Percentiles rank a stretch among this genome's conserved stretches.
phyloP scores from a whole-genome alignment of 2,329 filamentous ascomycete species.

The Thelonectria olida region DNA sequence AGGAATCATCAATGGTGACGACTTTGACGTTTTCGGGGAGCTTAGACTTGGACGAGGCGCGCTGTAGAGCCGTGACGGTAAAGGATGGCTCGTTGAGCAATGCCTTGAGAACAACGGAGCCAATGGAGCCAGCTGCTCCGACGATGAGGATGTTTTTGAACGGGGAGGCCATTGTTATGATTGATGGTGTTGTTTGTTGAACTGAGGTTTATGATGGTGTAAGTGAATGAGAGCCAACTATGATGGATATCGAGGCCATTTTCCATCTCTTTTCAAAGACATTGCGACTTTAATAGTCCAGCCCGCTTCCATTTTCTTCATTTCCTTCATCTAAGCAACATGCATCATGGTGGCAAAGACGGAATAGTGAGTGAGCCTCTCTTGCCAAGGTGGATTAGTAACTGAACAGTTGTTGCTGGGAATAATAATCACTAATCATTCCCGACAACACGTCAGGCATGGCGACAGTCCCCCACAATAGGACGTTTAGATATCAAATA shows the following conservation, averaged over 20 bases:
- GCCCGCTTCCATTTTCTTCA: no score
- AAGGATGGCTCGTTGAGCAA: conserved; percentile 40
- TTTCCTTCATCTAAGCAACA: not conserved
- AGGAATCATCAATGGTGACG: conserved; percentile 40
- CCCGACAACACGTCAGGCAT: no score
- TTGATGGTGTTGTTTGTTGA: not conserved
- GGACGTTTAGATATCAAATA: no score
- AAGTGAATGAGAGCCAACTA: not conserved
- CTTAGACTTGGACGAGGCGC: conserved; percentile 37
- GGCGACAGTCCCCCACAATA: no score
- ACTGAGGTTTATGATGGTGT: not conserved
- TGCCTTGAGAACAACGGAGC: conserved; percentile 36
- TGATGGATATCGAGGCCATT: not conserved
- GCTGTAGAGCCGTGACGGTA: conserved; percentile 40
- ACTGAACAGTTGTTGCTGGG: no score
- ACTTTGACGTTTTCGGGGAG: conserved; percentile 28
- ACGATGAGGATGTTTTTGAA: not conserved
- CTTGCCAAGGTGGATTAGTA: no score
- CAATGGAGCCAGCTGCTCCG: not conserved
- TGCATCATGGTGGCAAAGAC: not conserved
- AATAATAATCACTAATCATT: no score
- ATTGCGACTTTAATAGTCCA: not conserved
- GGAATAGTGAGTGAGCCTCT: no score
- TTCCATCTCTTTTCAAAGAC: not conserved
- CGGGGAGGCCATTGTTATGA: not conserved